Conservation (phyloP, 495 filamentous ascomycete species). For the Tuber calosporum region DNA sequence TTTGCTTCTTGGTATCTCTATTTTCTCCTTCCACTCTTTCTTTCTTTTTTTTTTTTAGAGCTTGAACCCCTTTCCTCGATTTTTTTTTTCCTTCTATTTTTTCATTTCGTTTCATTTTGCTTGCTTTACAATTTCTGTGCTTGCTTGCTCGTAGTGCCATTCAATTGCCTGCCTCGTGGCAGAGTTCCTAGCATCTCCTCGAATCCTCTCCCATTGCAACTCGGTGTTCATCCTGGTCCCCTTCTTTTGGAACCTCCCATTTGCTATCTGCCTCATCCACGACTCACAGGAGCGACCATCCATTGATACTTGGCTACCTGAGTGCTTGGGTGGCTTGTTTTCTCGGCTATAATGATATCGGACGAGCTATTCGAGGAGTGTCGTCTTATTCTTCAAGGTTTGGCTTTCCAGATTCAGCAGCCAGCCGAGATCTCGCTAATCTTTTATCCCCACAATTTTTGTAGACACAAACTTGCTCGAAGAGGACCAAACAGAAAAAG, state of each 20-base stretch:
- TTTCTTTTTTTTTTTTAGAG: slow-evolving; percentile 23
- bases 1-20: slow-evolving; percentile 17
- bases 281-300: not conserved
- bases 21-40: slow-evolving; percentile 15
- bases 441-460: slow-evolving; percentile 27
- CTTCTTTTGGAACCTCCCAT: not conserved
- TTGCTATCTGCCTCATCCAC: not conserved
- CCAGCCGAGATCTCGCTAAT: slow-evolving; percentile 39
- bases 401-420: slow-evolving; percentile 32
- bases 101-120: not conserved
- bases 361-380: slow-evolving; percentile 88
- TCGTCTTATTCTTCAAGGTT: slow-evolving; percentile 68
- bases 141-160: not conserved
- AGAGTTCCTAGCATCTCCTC: not conserved
- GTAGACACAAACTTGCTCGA: slow-evolving; percentile 69
- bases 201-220: not conserved
- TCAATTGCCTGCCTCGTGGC: not conserved
- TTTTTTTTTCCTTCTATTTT: not conserved
- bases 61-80: not conserved
- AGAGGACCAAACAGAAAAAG: slow-evolving; percentile 88
- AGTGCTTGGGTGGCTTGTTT: not conserved
- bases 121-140: not conserved
- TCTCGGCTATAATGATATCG: slow-evolving; percentile 62
- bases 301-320: slow-evolving; percentile 3
- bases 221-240: not conserved